Evolutionary conservation across 305 asterid genomes (phyloP).

Genomic region (Vinca major): DNA sequence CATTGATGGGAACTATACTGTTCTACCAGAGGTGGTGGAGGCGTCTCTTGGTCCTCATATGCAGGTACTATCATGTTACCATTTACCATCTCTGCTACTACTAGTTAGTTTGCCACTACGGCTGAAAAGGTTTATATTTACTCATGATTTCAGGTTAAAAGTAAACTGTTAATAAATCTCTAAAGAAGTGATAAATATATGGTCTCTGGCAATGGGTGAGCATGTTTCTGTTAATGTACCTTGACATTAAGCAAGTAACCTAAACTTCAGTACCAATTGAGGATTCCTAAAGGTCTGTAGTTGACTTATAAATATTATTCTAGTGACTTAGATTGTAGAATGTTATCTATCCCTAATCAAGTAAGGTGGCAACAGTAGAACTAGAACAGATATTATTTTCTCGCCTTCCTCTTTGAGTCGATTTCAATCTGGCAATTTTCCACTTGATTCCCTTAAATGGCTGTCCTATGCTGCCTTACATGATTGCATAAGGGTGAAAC

Average conservation of each 20-base stretch:
- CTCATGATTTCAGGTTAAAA: neutral
- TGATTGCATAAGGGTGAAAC: neutral
- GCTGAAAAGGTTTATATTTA: neutral
- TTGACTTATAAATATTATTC: neutral
- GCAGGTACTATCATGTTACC: constrained; percentile 51
- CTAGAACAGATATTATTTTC: neutral
- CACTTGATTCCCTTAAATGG: neutral
- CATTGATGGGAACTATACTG: constrained; percentile 92
- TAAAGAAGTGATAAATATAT: neutral
- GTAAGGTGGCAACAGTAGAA: neutral
- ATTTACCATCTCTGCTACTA: neutral
- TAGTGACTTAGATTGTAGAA: constrained; percentile 1
- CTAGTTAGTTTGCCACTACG: neutral
- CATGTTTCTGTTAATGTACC: neutral
- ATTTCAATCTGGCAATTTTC: neutral
- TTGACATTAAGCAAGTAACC: neutral
- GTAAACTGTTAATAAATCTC: constrained; percentile 1
- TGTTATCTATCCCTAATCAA: neutral
- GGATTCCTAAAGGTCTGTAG: neutral
- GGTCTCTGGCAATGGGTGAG: neutral
- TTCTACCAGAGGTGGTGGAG: constrained; percentile 93
- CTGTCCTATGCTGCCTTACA: neutral
- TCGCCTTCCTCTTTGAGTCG: neutral
- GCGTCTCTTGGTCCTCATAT: constrained; percentile 99
- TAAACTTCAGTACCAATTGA: neutral